Base-by-base conservation (phyloP, 2,329 filamentous ascomycete genomes). In the Coniochaeta sp. region DNA sequence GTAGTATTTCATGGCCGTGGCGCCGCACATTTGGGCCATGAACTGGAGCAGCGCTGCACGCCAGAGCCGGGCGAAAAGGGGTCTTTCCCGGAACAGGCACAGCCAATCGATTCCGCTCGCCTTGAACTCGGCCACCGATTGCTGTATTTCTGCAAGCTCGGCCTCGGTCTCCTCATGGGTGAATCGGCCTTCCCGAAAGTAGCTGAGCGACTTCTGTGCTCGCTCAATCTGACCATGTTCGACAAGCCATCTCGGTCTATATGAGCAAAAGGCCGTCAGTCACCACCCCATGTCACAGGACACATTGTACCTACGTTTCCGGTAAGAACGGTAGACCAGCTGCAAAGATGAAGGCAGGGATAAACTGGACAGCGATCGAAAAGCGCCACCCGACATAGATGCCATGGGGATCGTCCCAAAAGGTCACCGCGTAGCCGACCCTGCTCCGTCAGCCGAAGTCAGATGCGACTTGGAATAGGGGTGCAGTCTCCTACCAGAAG, bases 1-100 rank as follows among this genome's bases (percentile, higher is more conserved):
- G 64, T 85, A 85, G 64, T 85, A 85, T 65, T 85, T 85, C 74
- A 85, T 84, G 2, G 81, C 81, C 0, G 81, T 81, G 16, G 81
- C 81, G 22, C 83, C 82, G 64, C 81, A 84, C 79, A 85, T 81
- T 64, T 84, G 81, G 0, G 81, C 79, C 79, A 85, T 81, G 69
- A 85, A 85, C 67, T 85, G 82, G 6, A 85, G 73, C 1, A 84
- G 70, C 0, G 80, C 76, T 1, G 81, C 81, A 19, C 82, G 76
- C 83, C 83, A 85, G 16, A 86, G 72, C 0, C 83, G 75, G 16
- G 77, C 74, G 65, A 80, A 80, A 1, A 85, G 71, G 14, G 75
- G 70, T 16, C 71, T 69, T 33, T 83, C 72, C 4, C 73, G 75
- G 67, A 85, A 81, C 0, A 85, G 74, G 8, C 74, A 75, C n/a